These are phyloP conservation scores for Hymenoscyphus infarciens DNA, from an alignment of 2,329 filamentous ascomycete species.

Conservation along the genomic window DNA sequence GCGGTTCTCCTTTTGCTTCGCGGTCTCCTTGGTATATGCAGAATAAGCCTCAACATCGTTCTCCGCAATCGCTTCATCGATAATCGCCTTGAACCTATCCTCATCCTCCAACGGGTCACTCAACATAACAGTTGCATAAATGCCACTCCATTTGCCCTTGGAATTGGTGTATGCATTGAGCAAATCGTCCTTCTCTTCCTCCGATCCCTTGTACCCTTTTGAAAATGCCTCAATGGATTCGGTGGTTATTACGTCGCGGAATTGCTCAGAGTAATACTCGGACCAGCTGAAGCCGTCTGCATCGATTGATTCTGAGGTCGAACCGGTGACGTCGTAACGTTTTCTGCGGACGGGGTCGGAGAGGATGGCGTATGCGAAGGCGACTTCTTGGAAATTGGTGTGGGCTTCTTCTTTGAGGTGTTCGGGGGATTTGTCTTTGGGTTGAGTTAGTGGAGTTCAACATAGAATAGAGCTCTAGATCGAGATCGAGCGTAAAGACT, in stretches of 20 bases:
- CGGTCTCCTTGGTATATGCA: slow-evolving; percentile 71
- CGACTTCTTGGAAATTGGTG: slow-evolving; percentile 80
- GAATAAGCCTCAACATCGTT: slow-evolving; percentile 64
- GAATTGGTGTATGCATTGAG: slow-evolving; percentile 69
- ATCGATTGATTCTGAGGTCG: slow-evolving; percentile 76
- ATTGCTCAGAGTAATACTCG: slow-evolving; percentile 84
- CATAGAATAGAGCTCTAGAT: too few species aligned
- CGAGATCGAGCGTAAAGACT: not conserved
- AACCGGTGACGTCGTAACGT: slow-evolving; percentile 87
- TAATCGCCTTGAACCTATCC: slow-evolving; percentile 74
- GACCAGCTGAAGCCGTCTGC: slow-evolving; percentile 87
- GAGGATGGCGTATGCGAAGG: slow-evolving; percentile 90
- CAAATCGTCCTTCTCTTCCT: slow-evolving; percentile 78
- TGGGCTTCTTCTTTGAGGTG: slow-evolving; percentile 70
- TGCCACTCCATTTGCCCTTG: slow-evolving; percentile 69
- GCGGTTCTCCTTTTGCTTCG: slow-evolving; percentile 57
- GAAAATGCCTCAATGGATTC: slow-evolving; percentile 75
- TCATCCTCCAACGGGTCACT: slow-evolving; percentile 83
- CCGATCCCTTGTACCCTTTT: slow-evolving; percentile 75
- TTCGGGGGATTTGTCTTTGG: slow-evolving; percentile 68
- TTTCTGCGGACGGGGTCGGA: slow-evolving; percentile 76
- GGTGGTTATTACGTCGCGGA: slow-evolving; percentile 68
- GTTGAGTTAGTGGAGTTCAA: slow-evolving; percentile 12
- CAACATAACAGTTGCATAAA: slow-evolving; percentile 85
- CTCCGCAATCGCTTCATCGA: slow-evolving; percentile 72